A percentile compares a stretch with the other conserved stretches of the same genome.
phyloP scores from a whole-genome alignment of 176 grass and related monocot species.

The Luzula sylvatica region DNA sequence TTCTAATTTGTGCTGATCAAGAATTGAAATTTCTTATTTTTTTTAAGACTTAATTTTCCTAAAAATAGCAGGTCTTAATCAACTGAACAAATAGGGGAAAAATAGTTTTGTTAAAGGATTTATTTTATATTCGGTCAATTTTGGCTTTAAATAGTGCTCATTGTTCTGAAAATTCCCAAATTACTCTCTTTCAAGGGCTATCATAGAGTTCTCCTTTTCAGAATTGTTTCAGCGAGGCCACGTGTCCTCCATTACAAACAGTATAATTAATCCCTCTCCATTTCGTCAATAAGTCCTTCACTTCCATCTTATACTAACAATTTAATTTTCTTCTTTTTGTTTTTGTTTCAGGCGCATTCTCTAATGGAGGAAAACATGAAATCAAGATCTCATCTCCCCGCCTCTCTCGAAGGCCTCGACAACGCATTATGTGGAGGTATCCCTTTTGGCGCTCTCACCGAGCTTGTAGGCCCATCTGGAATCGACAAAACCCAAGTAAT shows the following conservation, averaged over 20 bases:
- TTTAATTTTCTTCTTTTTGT: background rate
- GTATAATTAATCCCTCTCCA: conserved; percentile 23
- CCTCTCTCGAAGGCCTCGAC: conserved; percentile 61
- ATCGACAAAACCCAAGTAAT: conserved; percentile 88
- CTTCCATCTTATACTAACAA: background rate
- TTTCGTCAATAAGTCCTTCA: background rate
- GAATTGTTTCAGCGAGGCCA: conserved; percentile 77
- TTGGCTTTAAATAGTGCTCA: too few relatives aligned
- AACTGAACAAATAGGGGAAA: too few relatives aligned
- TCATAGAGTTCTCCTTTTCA: too few relatives aligned
- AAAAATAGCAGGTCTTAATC: too few relatives aligned
- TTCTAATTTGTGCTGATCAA: too few relatives aligned
- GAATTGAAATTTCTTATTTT: too few relatives aligned
- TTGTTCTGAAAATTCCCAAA: too few relatives aligned
- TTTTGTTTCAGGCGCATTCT: conserved; percentile 33
- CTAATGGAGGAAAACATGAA: conserved; percentile 34
- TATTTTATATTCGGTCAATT: too few relatives aligned
- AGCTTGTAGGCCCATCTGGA: conserved; percentile 82
- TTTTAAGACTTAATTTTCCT: too few relatives aligned
- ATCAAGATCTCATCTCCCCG: conserved; percentile 37
- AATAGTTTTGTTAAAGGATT: too few relatives aligned
- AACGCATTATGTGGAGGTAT: conserved; percentile 67
- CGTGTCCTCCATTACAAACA: conserved; percentile 75
- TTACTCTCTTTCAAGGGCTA: too few relatives aligned
- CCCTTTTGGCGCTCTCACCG: conserved; percentile 60